These are phyloP conservation scores for Emergomyces orientalis DNA, from an alignment of 2,329 filamentous ascomycete genomes.

Conservation along the genomic window DNA sequence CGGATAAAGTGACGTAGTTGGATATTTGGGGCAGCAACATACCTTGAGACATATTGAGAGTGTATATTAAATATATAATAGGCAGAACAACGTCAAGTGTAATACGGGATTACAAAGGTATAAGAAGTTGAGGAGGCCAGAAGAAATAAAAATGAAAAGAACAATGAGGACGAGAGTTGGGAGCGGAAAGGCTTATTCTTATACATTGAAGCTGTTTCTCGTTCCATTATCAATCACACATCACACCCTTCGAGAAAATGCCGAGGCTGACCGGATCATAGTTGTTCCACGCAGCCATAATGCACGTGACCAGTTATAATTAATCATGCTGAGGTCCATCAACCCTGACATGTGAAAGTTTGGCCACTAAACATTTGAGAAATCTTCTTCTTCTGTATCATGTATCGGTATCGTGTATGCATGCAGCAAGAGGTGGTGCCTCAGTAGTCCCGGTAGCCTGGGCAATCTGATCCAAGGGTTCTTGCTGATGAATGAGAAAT, in stretches of 20 bases:
- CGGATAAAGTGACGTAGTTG: slow-evolving; percentile 9
- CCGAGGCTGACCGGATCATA: slow-evolving; percentile 26
- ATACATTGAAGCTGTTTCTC: slow-evolving; percentile 1
- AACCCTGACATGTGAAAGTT: slow-evolving; percentile 4
- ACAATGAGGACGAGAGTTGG: slow-evolving; percentile 5
- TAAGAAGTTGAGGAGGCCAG: slow-evolving; percentile 8
- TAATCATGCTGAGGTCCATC: background rate
- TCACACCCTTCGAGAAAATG: slow-evolving; percentile 17
- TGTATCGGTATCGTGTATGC: too few species aligned
- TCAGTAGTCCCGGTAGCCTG: too few species aligned
- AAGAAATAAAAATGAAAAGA: slow-evolving; percentile 3
- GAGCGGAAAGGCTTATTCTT: slow-evolving; percentile 13
- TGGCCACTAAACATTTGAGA: too few species aligned
- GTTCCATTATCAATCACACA: background rate
- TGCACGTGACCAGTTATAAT: background rate
- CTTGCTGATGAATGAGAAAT: too few species aligned
- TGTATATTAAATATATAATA: background rate
- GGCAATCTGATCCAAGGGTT: too few species aligned
- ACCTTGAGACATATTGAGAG: slow-evolving; percentile 37
- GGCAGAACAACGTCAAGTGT: background rate
- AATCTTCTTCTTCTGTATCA: too few species aligned
- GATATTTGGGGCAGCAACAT: slow-evolving; percentile 14
- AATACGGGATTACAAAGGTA: background rate
- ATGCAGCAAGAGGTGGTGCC: too few species aligned
- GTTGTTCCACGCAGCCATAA: slow-evolving; percentile 16